Base-by-base conservation (phyloP, 176 grass and related monocot genomes). In the Sorghum bicolor region DNA sequence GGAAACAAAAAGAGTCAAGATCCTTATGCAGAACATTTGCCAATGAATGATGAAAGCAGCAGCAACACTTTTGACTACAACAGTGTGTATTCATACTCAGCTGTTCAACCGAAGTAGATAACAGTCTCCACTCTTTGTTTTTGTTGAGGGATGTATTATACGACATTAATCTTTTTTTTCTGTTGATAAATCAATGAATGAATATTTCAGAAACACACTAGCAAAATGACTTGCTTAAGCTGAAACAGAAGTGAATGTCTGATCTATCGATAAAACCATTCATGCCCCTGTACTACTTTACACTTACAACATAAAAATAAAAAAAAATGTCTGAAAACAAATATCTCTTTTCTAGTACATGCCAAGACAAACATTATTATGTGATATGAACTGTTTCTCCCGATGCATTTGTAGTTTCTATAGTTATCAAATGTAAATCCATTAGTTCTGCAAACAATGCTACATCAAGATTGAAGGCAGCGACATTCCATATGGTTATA, bases 61-160 rank as follows among this genome's bases (percentile, higher is more conserved):
- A 82, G 85, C 40, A 78, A 72, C 7, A 53, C 71, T 32, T 89
- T 88, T 22, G 82, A 90, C n/a, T 88, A 93, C 36, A 93, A 82
- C 22, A 90, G 85, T 64, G 85, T 80, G 57, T 78, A 80, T 64
- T 84, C 88, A 13, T 86, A 90, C 82, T 86, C 85, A 20, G 88
- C 69, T 28, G 74, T 86, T 79, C 50, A 90, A 76, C 88, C 82
- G 43, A 93, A 88, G 68, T 93, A 93, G 82, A 52, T 80, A 48
- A 10, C 31, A 73, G 66, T 78, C n/a, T 22, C 45, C 39, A 60
- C 24, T 67, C 58, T 24, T 33, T 83, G 58, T 40, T 58, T 66
- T 90, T 25, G 19, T 13, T 79, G 47, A 58, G 44, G 6, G 29
- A 82, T 90, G 33, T 78, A 72, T 73, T 5, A 2, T 78, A 86